Evolutionary conservation across 768 basidiomycete genomes (phyloP).

Genomic region (Trametes gibbosa): DNA sequence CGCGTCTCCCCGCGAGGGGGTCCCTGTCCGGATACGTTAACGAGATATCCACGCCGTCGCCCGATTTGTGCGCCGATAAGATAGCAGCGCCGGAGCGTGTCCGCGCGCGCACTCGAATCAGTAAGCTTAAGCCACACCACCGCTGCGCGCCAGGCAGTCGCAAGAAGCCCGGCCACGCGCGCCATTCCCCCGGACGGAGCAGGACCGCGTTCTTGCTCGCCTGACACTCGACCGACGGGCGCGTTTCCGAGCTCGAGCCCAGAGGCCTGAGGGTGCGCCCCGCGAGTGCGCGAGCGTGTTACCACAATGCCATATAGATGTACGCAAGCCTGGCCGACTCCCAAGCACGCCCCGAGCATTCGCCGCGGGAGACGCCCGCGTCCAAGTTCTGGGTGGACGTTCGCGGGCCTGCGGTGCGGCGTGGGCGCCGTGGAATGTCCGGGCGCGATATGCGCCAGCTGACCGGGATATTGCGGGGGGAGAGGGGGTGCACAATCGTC

Average conservation of each 20-base stretch:
- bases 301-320: no score
- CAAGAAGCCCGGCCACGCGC: conserved; percentile 13
- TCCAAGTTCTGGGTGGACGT: conserved; percentile 2
- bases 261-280: no score
- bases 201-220: background rate
- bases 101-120: background rate
- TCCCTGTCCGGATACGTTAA: no score
- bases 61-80: conserved; percentile 10
- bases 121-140: background rate
- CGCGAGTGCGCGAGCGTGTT: no score
- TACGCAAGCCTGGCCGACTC: background rate
- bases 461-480: conserved; percentile 7
- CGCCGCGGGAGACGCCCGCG: conserved; percentile 6
- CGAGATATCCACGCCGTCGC: background rate
- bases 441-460: conserved; percentile 7
- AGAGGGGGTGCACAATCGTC: background rate
- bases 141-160: conserved; percentile 4
- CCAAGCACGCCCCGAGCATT: conserved; percentile 13
- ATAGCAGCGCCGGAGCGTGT: conserved; percentile 8
- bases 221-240: no score
- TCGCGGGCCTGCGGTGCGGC: conserved; percentile 1
- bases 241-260: no score
- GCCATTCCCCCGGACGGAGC: conserved; percentile 2
- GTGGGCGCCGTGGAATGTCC: conserved; percentile 10
- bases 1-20: no score